A percentile compares a stretch with the other conserved stretches of the same genome.
phyloP scores from a whole-genome alignment of 495 filamentous ascomycete genomes.

The Entonaema liquescens region DNA sequence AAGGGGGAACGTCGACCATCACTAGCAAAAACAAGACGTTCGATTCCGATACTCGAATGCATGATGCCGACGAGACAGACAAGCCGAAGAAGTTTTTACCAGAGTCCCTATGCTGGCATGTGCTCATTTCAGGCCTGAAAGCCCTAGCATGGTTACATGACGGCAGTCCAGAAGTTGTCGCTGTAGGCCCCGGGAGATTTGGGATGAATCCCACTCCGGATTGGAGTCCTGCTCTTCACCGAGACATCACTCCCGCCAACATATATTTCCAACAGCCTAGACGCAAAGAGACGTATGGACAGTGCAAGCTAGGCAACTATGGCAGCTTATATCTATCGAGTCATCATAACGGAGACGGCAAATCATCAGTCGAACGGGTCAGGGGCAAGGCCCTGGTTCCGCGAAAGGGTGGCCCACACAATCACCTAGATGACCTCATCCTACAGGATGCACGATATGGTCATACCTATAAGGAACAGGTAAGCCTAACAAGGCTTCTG shows the following conservation, averaged over 20 bases:
- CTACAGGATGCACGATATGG: conserved; percentile 11
- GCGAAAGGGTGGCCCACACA: neutral
- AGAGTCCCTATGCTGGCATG: conserved; percentile 57
- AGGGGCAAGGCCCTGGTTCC: conserved; percentile 34
- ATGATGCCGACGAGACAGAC: neutral
- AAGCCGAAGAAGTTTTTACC: conserved; percentile 43
- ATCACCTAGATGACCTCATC: conserved; percentile 22
- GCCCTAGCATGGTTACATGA: conserved; percentile 57
- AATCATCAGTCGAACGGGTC: neutral
- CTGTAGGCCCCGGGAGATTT: neutral
- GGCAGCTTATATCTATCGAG: conserved; percentile 45
- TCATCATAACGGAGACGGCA: conserved; percentile 31
- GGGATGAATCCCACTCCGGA: conserved; percentile 39
- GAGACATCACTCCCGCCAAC: conserved; percentile 51
- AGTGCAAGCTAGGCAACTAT: conserved; percentile 59
- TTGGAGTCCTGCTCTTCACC: conserved; percentile 58
- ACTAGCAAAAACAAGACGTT: neutral
- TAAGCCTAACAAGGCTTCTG: conserved; percentile 10
- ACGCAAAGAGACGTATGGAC: conserved; percentile 57
- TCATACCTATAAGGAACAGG: conserved; percentile 35
- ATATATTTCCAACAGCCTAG: conserved; percentile 55
- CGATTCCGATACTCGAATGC: neutral
- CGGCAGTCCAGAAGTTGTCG: conserved; percentile 37
- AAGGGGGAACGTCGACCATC: no score
- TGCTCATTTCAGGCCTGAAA: conserved; percentile 48